Base-by-base conservation (phyloP, 2,329 filamentous ascomycete genomes). In the Cercospora janseana region DNA sequence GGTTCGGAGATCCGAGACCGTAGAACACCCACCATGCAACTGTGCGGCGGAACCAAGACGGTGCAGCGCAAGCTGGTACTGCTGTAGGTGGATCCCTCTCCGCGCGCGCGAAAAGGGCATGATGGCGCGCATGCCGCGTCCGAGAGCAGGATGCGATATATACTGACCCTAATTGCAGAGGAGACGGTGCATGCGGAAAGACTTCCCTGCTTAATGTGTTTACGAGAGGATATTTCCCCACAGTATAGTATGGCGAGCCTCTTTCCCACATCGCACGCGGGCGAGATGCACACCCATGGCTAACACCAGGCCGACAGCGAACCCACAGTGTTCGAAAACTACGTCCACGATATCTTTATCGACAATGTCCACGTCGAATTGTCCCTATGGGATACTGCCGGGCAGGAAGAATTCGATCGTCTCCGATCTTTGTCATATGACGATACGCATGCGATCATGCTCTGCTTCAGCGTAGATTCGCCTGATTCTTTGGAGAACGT, bases 331-430 rank as follows among this genome's bases (percentile, higher is more conserved):
- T 96, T 96, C 72, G 92, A 98, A 71, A 98, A 98, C 74, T 98
- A 97, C 72, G 92, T 98, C 57, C 92, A 98, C 70, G 92, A 98
- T 70, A 96, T 98, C 70, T 98, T 95, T 71, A 93, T 98, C 69
- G 93, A 98, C 69, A 91, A 86, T 67, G 88, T 91, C 45, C 92
- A 97, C 73, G 95, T 98, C 70, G 93, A 98, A 72, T 79, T 98
- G 49, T 96, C 92, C 52, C 80, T 98, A 52, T 98, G 93, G 93
- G 93, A 98, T 71, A 98, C 93, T 0, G 93, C 93, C 29, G 93
- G 93, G 20, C 93, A 98, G 74, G 93, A 98, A 77, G 93, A 98
- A 80, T 98, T 97, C 75, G 93, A 98, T 73, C 85, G 93, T 46
- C 75, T 98, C 71, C 87, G 93, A 66, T 95, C 90, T 58, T 82